Conservation (phyloP, 345 rosid genomes). For the Turnera subulata region DNA sequence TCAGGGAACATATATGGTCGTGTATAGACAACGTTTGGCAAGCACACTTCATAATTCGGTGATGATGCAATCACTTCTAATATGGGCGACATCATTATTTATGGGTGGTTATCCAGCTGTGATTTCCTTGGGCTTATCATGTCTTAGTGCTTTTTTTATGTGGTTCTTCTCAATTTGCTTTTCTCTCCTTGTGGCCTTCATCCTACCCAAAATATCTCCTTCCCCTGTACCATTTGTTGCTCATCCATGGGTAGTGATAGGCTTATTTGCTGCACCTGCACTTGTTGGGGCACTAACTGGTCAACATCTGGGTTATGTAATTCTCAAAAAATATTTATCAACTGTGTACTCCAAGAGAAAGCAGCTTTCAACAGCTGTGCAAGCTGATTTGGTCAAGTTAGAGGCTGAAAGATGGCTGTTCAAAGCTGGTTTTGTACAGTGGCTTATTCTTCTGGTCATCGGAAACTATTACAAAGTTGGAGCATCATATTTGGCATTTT, state of each 20-base stretch:
- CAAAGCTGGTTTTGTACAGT: conserved; percentile 80
- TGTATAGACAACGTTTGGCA: conserved; percentile 61
- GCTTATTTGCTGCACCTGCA: conserved; percentile 89
- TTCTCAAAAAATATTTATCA: conserved; percentile 48
- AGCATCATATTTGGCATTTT: conserved; percentile 75
- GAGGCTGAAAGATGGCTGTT: conserved; percentile 96
- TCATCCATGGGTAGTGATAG: conserved; percentile 70
- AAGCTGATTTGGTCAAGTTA: conserved; percentile 55
- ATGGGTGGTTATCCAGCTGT: conserved; percentile 88
- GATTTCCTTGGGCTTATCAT: conserved; percentile 58
- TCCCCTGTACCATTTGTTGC: conserved; percentile 83
- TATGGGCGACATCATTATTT: conserved; percentile 71
- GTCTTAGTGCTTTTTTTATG: conserved; percentile 58
- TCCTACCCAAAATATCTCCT: conserved; percentile 64
- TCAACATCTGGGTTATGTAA: conserved; percentile 68
- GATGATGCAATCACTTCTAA: conserved; percentile 73
- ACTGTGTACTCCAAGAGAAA: conserved; percentile 44
- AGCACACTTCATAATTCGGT: conserved; percentile 73
- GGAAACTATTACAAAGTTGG: conserved; percentile 78
- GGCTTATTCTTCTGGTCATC: conserved; percentile 63
- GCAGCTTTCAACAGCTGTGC: conserved; percentile 40
- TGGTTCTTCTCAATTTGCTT: conserved; percentile 75
- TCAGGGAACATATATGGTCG: conserved; percentile 82
- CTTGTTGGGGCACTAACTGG: conserved; percentile 81
- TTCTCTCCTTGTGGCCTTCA: conserved; percentile 58